phyloP scores from a whole-genome alignment of 2,329 filamentous ascomycete species.

The Xylaria sp. region DNA sequence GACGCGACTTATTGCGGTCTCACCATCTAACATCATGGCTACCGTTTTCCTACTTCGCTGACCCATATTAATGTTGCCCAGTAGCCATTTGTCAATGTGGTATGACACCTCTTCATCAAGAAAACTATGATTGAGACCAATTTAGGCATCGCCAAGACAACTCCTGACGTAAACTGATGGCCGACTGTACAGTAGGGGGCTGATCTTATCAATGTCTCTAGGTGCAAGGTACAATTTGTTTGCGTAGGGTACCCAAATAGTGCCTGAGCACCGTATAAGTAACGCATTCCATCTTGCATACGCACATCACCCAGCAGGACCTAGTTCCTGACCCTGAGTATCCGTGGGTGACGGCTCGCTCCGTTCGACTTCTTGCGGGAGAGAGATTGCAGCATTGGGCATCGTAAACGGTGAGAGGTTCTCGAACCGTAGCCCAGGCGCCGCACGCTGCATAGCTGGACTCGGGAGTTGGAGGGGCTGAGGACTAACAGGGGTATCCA shows the following conservation, averaged over 20 bases:
- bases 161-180: too few species aligned
- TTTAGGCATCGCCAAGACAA: too few species aligned
- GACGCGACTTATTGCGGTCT: neutral
- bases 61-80: neutral
- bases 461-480: conserved; percentile 23
- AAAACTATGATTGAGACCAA: too few species aligned
- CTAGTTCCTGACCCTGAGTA: neutral
- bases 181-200: too few species aligned
- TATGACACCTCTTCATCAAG: neutral
- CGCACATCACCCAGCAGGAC: neutral
- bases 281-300: neutral
- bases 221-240: too few species aligned
- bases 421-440: conserved; percentile 11
- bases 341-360: conserved; percentile 21
- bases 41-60: neutral
- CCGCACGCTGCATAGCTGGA: conserved; percentile 21
- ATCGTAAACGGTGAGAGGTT: conserved; percentile 11
- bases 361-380: neutral
- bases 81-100: neutral
- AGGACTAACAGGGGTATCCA: neutral
- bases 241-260: neutral
- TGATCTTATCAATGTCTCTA: too few species aligned
- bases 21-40: neutral
- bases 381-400: conserved; percentile 4
- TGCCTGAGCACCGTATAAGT: neutral